Evolutionary conservation across 805 yeast species (phyloP), one percentile per base, ranked within the genome.

Genomic region (Candida nonsorbophila): DNA sequence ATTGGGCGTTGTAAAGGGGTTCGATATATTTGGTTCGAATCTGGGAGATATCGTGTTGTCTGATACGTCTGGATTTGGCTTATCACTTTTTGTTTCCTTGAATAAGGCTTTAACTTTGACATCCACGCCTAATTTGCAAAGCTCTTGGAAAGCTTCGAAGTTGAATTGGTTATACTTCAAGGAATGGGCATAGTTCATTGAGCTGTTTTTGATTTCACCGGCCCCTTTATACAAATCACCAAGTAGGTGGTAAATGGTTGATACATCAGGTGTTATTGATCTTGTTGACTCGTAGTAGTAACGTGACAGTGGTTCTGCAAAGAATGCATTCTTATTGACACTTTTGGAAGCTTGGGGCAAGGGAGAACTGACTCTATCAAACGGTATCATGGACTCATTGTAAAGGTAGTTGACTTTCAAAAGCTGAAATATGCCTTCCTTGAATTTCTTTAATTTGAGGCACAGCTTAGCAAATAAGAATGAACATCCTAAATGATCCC

Each of bases 91-190:
- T n/a, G n/a, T n/a, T n/a, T n/a, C 37, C 33, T 67, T 69, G 50
- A 64, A 79, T 16, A 78, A 61, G 0, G 77, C 53, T 38, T 72
- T 72, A 5, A 79, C 75, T 34, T 77, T 74, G 12, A 86, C 68
- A 34, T 72, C 72, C 12, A 81, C 84, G 8, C 94, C 92, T 57
- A 81, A 59, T 27, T 68, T 66, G 44, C 86, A 77, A 27, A 92
- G 59, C 24, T 79, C 79, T 40, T 79, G 85, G 39, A 85, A 78
- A 0, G 96, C 86, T 48, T 86, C 96, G 73, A 92, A 86, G 22
- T 86, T 68, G 47, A 67, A 84, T 11, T 94, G 95, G 49, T 92
- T 84, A 38, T 68, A 56, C 35, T 76, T 74, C 33, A 86, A 64
- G 1, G 90, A 84, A 40, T 71, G 74, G 0, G 84, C 69, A 49